Conservation (phyloP, 75 land plant genomes). For the Adiantum capillusveneris region DNA sequence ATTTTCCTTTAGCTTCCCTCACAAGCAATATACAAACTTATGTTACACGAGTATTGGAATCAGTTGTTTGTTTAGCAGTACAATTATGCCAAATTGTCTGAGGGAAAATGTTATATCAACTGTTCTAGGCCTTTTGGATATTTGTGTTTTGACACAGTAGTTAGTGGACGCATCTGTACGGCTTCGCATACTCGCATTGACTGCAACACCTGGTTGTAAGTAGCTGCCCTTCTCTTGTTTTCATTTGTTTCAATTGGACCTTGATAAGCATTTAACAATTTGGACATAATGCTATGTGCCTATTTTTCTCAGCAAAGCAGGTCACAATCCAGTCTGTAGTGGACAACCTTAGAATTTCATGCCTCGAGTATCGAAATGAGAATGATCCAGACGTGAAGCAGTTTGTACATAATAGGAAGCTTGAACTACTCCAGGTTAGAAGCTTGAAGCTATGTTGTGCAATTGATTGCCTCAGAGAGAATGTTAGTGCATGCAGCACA, state of each 20-base stretch:
- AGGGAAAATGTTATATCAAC: no score
- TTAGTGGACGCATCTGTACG: conserved; percentile 62
- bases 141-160: conserved; percentile 25
- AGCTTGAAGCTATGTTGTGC: no score
- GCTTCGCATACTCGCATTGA: conserved; percentile 77
- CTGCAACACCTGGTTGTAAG: conserved; percentile 99
- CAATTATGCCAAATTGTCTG: no score
- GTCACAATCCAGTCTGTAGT: conserved; percentile 71
- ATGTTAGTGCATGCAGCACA: no score
- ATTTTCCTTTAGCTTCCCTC: no score
- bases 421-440: conserved; percentile 71
- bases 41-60: neutral
- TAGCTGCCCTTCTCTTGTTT: neutral
- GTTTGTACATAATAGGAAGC: conserved; percentile 64
- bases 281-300: neutral
- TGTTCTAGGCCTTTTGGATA: no score
- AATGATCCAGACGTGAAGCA: conserved; percentile 76
- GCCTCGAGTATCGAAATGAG: conserved; percentile 84
- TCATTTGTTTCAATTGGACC: neutral
- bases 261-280: neutral
- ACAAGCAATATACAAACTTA: neutral
- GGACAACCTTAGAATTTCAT: conserved; percentile 80
- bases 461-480: no score
- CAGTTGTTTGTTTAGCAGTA: no score
- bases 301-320: conserved; percentile 65